Evolutionary conservation across 1,139 yeast species (phyloP).

Genomic region (Candida sanyaensis): DNA sequence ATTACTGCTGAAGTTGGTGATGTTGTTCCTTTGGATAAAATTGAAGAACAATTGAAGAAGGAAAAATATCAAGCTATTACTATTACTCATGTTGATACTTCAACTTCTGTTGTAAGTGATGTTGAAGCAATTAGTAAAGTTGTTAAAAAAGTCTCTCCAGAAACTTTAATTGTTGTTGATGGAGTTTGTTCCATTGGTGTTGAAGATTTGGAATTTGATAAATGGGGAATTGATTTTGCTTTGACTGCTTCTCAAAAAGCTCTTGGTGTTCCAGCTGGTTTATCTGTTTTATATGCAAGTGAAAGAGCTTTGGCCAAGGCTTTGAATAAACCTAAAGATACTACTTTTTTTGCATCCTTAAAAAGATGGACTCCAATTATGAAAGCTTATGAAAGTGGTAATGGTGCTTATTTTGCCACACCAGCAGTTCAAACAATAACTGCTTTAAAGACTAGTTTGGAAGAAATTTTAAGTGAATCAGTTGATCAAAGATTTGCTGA

Average conservation of each 20-base stretch:
- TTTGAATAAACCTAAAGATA: constrained; percentile 50
- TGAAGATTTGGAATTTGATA: constrained; percentile 81
- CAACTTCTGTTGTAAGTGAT: constrained; percentile 86
- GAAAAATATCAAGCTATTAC: constrained; percentile 70
- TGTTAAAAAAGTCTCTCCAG: constrained; percentile 70
- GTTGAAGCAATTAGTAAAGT: constrained; percentile 62
- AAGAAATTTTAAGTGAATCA: constrained; percentile 63
- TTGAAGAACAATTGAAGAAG: constrained; percentile 55
- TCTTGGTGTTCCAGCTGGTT: constrained; percentile 91
- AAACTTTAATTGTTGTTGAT: constrained; percentile 82
- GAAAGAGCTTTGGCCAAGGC: constrained; percentile 72
- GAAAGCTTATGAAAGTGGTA: constrained; percentile 82
- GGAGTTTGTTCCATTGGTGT: constrained; percentile 95
- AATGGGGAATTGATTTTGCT: constrained; percentile 88
- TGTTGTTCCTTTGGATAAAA: constrained; percentile 56
- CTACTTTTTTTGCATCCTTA: constrained; percentile 73
- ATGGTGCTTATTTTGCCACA: constrained; percentile 88
- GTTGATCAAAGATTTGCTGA: constrained; percentile 63
- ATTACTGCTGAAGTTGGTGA: constrained; percentile 73
- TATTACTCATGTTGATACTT: constrained; percentile 94
- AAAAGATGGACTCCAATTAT: constrained; percentile 89
- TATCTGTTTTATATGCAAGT: constrained; percentile 76
- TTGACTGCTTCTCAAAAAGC: constrained; percentile 96
- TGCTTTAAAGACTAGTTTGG: constrained; percentile 76
- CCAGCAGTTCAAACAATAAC: constrained; percentile 88